Base-by-base conservation (phyloP, 1,139 yeast species). In the Protomyces inundatus region DNA sequence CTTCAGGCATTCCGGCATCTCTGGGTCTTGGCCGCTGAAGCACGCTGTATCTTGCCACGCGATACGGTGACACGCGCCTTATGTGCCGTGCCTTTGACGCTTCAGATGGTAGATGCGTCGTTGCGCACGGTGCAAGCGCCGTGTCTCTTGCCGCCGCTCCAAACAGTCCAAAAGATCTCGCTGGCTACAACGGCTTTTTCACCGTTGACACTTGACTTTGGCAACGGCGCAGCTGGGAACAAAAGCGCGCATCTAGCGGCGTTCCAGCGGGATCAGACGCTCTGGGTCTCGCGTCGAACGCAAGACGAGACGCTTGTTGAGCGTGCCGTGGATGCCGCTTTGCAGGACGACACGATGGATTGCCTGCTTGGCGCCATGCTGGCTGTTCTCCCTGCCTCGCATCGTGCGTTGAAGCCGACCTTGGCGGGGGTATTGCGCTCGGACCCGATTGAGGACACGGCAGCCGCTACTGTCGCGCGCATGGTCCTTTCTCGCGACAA, bases 1-100 rank as follows among this genome's bases (percentile, higher is more conserved):
- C 76, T 93, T 64, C 97, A 90, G 73, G 97, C 96, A 1, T 77
- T 91, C 55, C 80, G 96, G 57, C 96, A 90, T 73, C 86, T 95
- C 68, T 95, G 98, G 98, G 88, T 91, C 0, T 76, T 93, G 67
- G 83, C 96, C 0, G 87, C 88, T 6, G 93, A 87, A 69, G 86
- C 88, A 1, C 77, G 97, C 65, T 90, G 97, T 73, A 76, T 93
- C 14, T 81, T 88, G 9, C 81, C 88, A 0, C 79, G 93, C 65
- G 91, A 91, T 72, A 85, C 86, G 14, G 82, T 80, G 39, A 45
- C 59, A 9, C 52, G 55, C 9, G 23, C 35, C 12, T 53, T 57
- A 6, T 33, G 54, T 16, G 37, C 58, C 2, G 32, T 66, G 30
- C 67, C 66, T 1, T 16, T 64, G 9, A 34, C 54, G 51, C 30